Conservation (phyloP, 2,329 filamentous ascomycete genomes). For the Cordyceps fumosorosea region DNA sequence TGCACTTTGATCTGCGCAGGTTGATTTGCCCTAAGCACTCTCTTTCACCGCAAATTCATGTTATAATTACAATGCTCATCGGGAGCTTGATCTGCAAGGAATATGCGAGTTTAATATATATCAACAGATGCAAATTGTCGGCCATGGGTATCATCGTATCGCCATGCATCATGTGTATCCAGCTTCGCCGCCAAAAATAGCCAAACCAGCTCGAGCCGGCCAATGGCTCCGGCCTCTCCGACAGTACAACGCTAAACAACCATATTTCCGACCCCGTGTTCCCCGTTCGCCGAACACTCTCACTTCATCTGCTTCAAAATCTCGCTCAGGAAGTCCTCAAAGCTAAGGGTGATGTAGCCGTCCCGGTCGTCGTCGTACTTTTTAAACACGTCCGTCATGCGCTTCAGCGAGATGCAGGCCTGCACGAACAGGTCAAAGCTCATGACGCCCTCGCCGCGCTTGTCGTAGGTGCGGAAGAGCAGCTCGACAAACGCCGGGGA, state of each 20-base stretch:
- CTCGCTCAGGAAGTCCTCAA: constrained; percentile 73
- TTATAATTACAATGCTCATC: no score
- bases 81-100: not conserved
- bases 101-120: not conserved
- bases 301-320: constrained; percentile 56
- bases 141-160: constrained; percentile 12
- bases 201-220: not conserved
- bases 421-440: constrained; percentile 97
- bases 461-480: constrained; percentile 86
- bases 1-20: no score
- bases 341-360: constrained; percentile 80
- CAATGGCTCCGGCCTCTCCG: not conserved
- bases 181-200: not conserved
- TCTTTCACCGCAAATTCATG: no score
- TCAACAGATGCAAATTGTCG: not conserved
- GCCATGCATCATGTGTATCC: not conserved
- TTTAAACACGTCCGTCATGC: constrained; percentile 99
- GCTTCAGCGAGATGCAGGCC: constrained; percentile 90
- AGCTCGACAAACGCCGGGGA: constrained; percentile 76
- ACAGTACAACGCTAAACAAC: not conserved
- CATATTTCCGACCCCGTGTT: not conserved
- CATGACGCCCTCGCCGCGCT: constrained; percentile 62
- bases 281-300: not conserved
- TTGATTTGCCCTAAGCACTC: no score
- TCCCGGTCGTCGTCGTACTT: constrained; percentile 96